These are phyloP conservation scores for Suhomyces guaymorum DNA, from an alignment of 1,139 yeast genomes.

Conservation along the genomic window DNA sequence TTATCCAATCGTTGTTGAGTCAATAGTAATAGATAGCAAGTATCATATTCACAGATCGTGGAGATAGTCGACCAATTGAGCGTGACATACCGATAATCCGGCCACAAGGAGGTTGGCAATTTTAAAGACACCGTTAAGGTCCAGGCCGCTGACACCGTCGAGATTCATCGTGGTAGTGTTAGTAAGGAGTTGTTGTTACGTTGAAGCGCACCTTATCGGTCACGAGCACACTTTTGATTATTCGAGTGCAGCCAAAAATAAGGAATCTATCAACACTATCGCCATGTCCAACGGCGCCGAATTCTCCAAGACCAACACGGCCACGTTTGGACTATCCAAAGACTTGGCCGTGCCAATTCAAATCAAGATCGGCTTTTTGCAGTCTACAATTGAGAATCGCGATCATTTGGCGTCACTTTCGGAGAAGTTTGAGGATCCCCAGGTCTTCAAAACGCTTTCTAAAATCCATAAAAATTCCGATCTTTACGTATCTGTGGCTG, in stretches of 20 bases:
- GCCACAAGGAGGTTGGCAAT: constrained; percentile 67
- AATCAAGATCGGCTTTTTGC: constrained; percentile 28
- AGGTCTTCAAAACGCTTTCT: constrained; percentile 50
- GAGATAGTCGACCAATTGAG: no score
- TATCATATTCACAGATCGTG: no score
- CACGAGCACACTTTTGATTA: not conserved
- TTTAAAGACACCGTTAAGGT: constrained; percentile 56
- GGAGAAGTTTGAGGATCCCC: constrained; percentile 56
- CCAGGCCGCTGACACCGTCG: constrained; percentile 27
- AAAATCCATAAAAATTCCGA: constrained; percentile 57
- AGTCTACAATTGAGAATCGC: constrained; percentile 12
- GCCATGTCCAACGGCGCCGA: constrained; percentile 4
- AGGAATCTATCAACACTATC: not conserved
- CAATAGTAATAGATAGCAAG: no score
- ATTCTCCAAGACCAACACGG: constrained; percentile 19
- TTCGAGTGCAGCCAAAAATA: not conserved
- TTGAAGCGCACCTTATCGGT: not conserved
- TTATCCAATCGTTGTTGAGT: no score
- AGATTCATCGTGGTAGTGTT: constrained; percentile 12
- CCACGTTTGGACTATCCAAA: constrained; percentile 74
- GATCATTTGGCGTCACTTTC: constrained; percentile 34
- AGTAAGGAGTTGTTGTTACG: not conserved
- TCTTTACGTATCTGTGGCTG: constrained; percentile 59
- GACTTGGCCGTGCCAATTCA: constrained; percentile 60
- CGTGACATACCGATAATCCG: constrained; percentile 53